These are phyloP conservation scores for Moesziomyces parantarcticus DNA, from an alignment of 1,284 basidiomycete genomes.

Conservation along the genomic window DNA sequence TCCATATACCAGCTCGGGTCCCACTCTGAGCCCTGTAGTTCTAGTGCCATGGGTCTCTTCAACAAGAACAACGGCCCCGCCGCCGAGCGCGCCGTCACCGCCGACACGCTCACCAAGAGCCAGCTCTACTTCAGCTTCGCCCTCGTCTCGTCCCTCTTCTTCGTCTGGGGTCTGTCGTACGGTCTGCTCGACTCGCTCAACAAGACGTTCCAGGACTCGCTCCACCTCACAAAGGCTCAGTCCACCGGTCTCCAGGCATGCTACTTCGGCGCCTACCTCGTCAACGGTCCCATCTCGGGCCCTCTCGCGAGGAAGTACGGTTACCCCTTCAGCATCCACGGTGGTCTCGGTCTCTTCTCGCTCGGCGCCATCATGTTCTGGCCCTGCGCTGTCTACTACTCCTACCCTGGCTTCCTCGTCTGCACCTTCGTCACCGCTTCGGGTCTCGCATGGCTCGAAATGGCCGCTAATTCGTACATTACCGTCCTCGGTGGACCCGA, in stretches of 20 bases:
- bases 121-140: conserved; percentile 72
- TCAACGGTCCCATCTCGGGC: conserved; percentile 46
- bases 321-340: conserved; percentile 72
- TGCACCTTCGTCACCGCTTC: conserved; percentile 72
- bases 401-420: conserved; percentile 41
- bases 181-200: conserved; percentile 86
- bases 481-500: conserved; percentile 74
- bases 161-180: conserved; percentile 75
- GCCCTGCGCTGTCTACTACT: conserved; percentile 33
- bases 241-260: conserved; percentile 86
- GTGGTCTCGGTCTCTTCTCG: conserved; percentile 74
- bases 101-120: conserved; percentile 20
- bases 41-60: conserved; percentile 22
- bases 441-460: conserved; percentile 72
- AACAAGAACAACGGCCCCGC: conserved; percentile 27
- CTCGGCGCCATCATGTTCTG: conserved; percentile 46
- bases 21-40: neutral
- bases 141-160: conserved; percentile 82
- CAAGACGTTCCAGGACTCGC: conserved; percentile 80
- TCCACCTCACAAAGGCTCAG: conserved; percentile 79
- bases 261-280: conserved; percentile 74
- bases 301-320: conserved; percentile 62
- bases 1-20: neutral
- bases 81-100: conserved; percentile 34
- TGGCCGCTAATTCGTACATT: conserved; percentile 84